These are phyloP conservation scores for Didymella exigua DNA, from an alignment of 2,329 filamentous ascomycete species.

Conservation along the genomic window DNA sequence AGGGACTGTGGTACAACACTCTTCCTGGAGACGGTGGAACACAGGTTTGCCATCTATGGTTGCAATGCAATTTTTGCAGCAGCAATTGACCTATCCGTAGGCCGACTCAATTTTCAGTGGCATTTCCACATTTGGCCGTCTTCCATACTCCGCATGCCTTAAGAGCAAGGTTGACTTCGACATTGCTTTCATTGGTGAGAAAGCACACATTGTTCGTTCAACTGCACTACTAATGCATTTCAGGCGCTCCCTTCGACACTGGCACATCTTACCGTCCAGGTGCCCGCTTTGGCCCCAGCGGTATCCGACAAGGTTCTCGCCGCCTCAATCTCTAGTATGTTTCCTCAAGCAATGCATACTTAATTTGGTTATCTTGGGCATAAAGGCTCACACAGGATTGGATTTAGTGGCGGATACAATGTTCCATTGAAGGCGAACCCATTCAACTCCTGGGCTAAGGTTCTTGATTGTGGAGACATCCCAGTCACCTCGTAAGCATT, in stretches of 20 bases:
- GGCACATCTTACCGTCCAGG: constrained; percentile 84
- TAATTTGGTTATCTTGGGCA: constrained; percentile 38
- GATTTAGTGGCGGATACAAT: constrained; percentile 80
- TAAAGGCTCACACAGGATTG: constrained; percentile 57
- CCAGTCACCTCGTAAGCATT: constrained; percentile 79
- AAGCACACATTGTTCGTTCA: too few relatives aligned
- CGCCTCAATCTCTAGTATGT: constrained; percentile 85
- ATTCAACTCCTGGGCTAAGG: constrained; percentile 79
- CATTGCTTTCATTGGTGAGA: constrained; percentile 72
- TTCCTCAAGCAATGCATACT: constrained; percentile 47
- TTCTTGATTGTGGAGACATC: constrained; percentile 83
- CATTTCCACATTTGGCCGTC: constrained; percentile 81
- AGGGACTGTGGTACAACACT: constrained; percentile 80
- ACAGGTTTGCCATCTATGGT: constrained; percentile 61
- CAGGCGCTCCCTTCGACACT: constrained; percentile 80
- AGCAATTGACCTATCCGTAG: constrained; percentile 51
- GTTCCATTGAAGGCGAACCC: constrained; percentile 80
- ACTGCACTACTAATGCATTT: constrained; percentile 37
- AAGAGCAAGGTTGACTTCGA: constrained; percentile 75
- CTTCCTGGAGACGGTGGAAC: constrained; percentile 84
- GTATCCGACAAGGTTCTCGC: constrained; percentile 84
- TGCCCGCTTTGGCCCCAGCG: constrained; percentile 81
- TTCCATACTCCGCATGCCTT: constrained; percentile 79
- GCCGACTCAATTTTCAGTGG: constrained; percentile 88
- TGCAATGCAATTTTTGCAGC: not conserved